Conservation (phyloP, 176 grass and related monocot genomes). For the Avena sativa region DNA sequence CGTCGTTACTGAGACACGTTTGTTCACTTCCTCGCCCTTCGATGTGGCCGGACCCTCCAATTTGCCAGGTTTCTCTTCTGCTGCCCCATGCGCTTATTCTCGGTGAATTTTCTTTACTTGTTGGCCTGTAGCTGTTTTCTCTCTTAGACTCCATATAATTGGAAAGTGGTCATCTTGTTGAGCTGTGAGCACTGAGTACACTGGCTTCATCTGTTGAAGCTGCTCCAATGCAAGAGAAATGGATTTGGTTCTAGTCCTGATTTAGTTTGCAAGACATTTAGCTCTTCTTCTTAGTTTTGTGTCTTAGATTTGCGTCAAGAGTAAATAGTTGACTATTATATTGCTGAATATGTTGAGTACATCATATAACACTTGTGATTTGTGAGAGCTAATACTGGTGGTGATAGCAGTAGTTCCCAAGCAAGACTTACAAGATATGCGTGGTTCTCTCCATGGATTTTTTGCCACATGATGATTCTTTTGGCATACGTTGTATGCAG, state of each 20-base stretch:
- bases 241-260: background rate
- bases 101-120: conserved; percentile 14
- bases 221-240: background rate
- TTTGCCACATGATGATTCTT: background rate
- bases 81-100: background rate
- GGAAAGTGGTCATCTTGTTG: background rate
- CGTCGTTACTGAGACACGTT: conserved; percentile 10
- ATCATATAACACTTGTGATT: background rate
- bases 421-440: background rate
- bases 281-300: background rate
- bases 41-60: background rate
- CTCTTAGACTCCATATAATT: background rate
- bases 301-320: background rate
- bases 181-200: background rate
- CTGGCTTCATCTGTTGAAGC: background rate
- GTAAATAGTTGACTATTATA: background rate
- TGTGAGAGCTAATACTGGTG: background rate
- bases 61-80: conserved; percentile 14
- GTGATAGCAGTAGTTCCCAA: background rate
- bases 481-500: background rate
- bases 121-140: background rate
- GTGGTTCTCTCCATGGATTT: background rate
- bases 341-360: background rate
- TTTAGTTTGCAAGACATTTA: background rate
- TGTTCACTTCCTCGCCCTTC: background rate